A percentile compares a stretch with the other conserved stretches of the same genome.
phyloP scores from a whole-genome alignment of 2,329 filamentous ascomycete genomes.

The Epichloe brachyelytri region DNA sequence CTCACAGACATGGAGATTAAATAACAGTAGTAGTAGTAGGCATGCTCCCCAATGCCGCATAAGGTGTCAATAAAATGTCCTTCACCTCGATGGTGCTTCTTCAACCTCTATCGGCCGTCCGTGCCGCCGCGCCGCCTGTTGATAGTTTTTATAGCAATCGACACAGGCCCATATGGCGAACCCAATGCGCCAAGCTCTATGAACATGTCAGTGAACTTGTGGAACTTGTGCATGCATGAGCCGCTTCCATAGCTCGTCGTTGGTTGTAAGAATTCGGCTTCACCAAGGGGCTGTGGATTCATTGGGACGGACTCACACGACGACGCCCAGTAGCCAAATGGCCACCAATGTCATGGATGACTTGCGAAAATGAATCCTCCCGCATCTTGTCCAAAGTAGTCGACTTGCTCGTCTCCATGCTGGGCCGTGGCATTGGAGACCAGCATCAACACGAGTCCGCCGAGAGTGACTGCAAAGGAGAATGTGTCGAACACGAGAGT shows the following conservation, averaged over 20 bases:
- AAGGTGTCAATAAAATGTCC: no score
- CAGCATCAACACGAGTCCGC: conserved; percentile 21
- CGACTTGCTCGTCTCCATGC: not conserved
- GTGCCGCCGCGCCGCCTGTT: not conserved
- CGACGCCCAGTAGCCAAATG: conserved; percentile 12
- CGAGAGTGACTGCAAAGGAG: conserved; percentile 19
- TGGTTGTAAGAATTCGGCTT: no score
- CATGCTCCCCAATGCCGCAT: no score
- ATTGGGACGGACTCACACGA: conserved; percentile 11
- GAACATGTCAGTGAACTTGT: no score
- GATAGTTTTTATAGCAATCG: not conserved
- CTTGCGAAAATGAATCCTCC: conserved; percentile 6
- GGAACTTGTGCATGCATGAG: no score
- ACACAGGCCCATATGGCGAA: not conserved
- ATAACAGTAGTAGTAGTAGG: no score
- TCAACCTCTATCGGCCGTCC: no score
- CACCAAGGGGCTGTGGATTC: no score
- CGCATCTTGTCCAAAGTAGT: not conserved
- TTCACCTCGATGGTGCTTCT: no score
- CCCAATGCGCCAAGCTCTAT: not conserved
- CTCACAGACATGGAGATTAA: conserved; percentile 28
- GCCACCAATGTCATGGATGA: not conserved
- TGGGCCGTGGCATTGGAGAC: conserved; percentile 10
- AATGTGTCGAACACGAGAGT: conserved; percentile 21
- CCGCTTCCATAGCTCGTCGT: no score